phyloP scores from a whole-genome alignment of 306 rosid species.

The Quercus berberidifolia region DNA sequence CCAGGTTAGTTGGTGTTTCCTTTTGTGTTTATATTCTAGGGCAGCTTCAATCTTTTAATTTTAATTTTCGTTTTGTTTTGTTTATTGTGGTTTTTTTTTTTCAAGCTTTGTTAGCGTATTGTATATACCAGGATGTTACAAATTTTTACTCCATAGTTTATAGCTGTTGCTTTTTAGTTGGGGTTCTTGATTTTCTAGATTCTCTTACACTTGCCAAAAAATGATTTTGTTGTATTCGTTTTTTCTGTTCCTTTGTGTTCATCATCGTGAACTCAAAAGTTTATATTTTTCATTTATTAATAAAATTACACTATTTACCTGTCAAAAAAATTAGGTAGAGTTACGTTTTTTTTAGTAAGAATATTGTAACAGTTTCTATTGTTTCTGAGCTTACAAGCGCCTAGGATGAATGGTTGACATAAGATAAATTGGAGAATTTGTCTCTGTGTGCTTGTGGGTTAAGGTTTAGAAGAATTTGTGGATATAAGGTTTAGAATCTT shows the following conservation, averaged over 20 bases:
- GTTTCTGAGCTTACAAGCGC: neutral
- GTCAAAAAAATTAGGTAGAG: neutral
- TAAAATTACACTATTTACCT: too few species aligned
- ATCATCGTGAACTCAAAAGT: too few species aligned
- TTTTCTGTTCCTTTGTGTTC: too few species aligned
- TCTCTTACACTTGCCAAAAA: too few species aligned
- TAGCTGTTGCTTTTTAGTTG: neutral
- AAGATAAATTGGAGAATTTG: too few species aligned
- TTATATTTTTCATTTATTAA: too few species aligned
- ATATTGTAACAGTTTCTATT: neutral
- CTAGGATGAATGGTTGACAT: neutral
- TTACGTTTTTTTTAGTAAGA: neutral
- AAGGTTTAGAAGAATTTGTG: neutral
- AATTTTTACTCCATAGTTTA: neutral
- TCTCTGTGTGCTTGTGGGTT: neutral
- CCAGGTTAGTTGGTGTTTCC: conserved; percentile 41
- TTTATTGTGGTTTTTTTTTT: neutral
- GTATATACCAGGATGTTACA: neutral
- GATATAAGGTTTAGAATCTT: too few species aligned
- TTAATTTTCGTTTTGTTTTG: neutral
- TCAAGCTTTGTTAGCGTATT: neutral
- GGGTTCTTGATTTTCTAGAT: too few species aligned
- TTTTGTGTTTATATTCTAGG: neutral
- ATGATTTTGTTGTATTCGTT: too few species aligned
- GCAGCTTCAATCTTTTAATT: neutral